Percentiles rank a stretch among this genome's conserved stretches.
phyloP scores from a whole-genome alignment of 495 filamentous ascomycete species.

The Xylaria grammica region DNA sequence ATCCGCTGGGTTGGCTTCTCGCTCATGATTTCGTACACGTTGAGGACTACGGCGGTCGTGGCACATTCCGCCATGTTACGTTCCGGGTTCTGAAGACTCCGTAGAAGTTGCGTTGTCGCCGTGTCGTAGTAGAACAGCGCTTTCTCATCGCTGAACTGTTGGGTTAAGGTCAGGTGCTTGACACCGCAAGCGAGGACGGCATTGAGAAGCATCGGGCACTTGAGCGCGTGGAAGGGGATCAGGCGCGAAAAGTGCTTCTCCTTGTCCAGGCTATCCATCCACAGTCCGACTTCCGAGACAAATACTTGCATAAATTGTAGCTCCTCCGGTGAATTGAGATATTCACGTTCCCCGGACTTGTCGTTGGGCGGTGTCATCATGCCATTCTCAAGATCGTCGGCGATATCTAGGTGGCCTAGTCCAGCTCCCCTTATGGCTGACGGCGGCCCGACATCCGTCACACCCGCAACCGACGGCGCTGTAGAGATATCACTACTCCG shows the following conservation, averaged over 20 bases:
- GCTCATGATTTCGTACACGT: constrained; percentile 92
- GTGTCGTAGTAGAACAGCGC: constrained; percentile 82
- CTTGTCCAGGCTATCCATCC: constrained; percentile 93
- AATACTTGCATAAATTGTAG: constrained; percentile 88
- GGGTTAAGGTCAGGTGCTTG: constrained; percentile 74
- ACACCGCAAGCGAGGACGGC: constrained; percentile 90
- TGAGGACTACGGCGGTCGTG: constrained; percentile 85
- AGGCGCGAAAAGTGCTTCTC: constrained; percentile 87
- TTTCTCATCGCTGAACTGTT: constrained; percentile 77
- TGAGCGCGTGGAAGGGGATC: constrained; percentile 79
- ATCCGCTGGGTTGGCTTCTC: constrained; percentile 74
- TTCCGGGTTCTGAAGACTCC: constrained; percentile 76
- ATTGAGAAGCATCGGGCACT: constrained; percentile 89
- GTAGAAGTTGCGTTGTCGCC: constrained; percentile 74
- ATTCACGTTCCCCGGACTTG: constrained; percentile 51
- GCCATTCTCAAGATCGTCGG: constrained; percentile 33
- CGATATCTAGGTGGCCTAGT: constrained; percentile 23
- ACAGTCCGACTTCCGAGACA: constrained; percentile 85
- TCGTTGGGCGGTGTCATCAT: constrained; percentile 58
- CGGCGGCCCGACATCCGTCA: constrained; percentile 32
- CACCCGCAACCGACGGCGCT: constrained; percentile 34
- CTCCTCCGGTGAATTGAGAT: constrained; percentile 74
- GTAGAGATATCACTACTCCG: constrained; percentile 39
- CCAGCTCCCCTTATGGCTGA: constrained; percentile 30
- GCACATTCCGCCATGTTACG: constrained; percentile 86